A percentile compares a stretch with the other conserved stretches of the same genome.
Conservation (phyloP, 2,329 filamentous ascomycete genomes). For the Amylocarpus encephaloides region DNA sequence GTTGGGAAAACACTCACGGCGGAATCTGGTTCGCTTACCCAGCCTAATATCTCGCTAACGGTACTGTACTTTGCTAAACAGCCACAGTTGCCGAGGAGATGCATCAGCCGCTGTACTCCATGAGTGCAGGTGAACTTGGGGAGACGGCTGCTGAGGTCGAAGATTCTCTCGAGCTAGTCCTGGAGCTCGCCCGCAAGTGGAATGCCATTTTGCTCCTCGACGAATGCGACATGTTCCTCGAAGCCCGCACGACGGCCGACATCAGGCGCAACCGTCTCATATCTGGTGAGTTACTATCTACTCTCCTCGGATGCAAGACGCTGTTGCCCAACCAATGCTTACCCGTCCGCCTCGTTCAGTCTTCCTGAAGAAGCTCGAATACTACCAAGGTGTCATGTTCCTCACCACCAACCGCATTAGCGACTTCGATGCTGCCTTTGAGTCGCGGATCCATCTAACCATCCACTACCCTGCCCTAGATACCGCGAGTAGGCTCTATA, state of each 20-base stretch:
- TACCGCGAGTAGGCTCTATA: slow-evolving; percentile 15
- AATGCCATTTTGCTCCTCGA: slow-evolving; percentile 66
- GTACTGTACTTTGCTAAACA: too few relatives aligned
- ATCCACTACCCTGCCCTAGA: slow-evolving; percentile 19
- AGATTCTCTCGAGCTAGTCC: slow-evolving; percentile 57
- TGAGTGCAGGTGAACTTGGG: slow-evolving; percentile 23
- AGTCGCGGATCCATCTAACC: slow-evolving; percentile 27
- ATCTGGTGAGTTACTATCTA: slow-evolving; percentile 10
- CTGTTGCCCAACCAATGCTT: too few relatives aligned
- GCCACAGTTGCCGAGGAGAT: slow-evolving; percentile 28
- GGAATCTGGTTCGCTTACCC: slow-evolving; percentile 26
- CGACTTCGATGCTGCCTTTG: slow-evolving; percentile 27
- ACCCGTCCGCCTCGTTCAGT: slow-evolving; percentile 1
- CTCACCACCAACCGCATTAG: slow-evolving; percentile 27
- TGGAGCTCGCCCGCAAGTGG: slow-evolving; percentile 69
- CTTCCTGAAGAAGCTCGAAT: slow-evolving; percentile 22
- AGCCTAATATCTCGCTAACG: slow-evolving; percentile 39
- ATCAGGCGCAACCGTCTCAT: slow-evolving; percentile 36
- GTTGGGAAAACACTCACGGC: slow-evolving; percentile 30
- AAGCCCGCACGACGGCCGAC: slow-evolving; percentile 26
- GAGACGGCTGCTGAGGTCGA: slow-evolving; percentile 18
- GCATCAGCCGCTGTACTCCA: slow-evolving; percentile 29
- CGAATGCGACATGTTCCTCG: slow-evolving; percentile 57
- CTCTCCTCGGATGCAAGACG: background rate
- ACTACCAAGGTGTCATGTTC: slow-evolving; percentile 20